These are phyloP conservation scores for Micractinium sp. DNA, from an alignment of 139 green algal species.

Conservation along the genomic window DNA sequence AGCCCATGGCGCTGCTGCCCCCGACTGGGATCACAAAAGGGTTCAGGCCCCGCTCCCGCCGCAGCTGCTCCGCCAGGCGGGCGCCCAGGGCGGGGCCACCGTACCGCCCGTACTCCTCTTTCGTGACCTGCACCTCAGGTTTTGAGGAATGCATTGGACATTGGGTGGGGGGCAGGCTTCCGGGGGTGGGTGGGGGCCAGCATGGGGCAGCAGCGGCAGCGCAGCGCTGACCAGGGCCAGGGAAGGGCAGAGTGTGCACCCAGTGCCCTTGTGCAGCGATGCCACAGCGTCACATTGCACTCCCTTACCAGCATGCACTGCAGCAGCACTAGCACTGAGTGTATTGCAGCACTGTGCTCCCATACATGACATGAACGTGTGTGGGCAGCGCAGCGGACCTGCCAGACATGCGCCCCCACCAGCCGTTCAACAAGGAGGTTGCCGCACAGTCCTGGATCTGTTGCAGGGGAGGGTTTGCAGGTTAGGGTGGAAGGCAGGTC, in stretches of 20 bases:
- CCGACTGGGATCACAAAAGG: slow-evolving; percentile 94
- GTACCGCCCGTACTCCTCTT: slow-evolving; percentile 87
- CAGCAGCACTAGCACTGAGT: too few species aligned
- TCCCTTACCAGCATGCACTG: too few species aligned
- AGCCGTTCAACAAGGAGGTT: slow-evolving; percentile 94
- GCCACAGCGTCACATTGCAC: too few species aligned
- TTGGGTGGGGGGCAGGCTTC: too few species aligned
- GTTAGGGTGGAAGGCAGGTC: neutral
- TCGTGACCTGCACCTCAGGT: slow-evolving; percentile 64
- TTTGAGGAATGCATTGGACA: neutral
- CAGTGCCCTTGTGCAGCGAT: too few species aligned
- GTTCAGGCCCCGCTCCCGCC: slow-evolving; percentile 58
- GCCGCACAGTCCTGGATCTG: slow-evolving; percentile 88
- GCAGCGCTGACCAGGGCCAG: too few species aligned
- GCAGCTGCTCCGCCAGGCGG: slow-evolving; percentile 68
- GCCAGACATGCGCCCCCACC: slow-evolving; percentile 77
- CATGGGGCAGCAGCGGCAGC: too few species aligned
- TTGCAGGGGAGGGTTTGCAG: neutral
- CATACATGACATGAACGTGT: too few species aligned
- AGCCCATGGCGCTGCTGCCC: slow-evolving; percentile 79
- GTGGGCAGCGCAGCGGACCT: slow-evolving; percentile 43
- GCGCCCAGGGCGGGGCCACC: slow-evolving; percentile 67
- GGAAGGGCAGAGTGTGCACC: too few species aligned
- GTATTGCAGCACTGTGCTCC: too few species aligned
- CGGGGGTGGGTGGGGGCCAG: too few species aligned